Conservation (phyloP, 192 early-diverging fungal species). For the Nowakowskiella sp. region DNA sequence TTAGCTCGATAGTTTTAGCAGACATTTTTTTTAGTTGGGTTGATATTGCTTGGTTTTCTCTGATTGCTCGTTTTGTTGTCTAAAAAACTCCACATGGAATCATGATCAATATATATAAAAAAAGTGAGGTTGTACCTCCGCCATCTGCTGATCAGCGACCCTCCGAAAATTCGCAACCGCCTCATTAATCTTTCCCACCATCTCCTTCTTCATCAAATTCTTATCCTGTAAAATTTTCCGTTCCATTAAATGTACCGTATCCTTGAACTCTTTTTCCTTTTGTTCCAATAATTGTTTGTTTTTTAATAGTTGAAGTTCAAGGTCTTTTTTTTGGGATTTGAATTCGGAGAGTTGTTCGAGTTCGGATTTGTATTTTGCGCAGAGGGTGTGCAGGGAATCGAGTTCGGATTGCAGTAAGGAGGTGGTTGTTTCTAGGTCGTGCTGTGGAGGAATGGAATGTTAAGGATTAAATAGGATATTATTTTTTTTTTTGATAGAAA, state of each 20-base stretch:
- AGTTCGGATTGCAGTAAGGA: constrained; percentile 21
- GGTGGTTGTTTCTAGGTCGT: constrained; percentile 23
- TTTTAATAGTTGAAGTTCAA: constrained; percentile 35
- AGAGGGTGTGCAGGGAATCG: constrained; percentile 26
- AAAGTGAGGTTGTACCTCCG: constrained; percentile 28
- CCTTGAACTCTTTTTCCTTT: constrained; percentile 44
- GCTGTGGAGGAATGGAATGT: not conserved
- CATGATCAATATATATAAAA: constrained; percentile 1
- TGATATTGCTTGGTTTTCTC: constrained; percentile 54
- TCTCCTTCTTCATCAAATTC: constrained; percentile 49
- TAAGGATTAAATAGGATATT: not conserved
- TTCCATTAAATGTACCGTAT: constrained; percentile 47
- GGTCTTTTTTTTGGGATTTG: constrained; percentile 37
- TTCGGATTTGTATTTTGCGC: constrained; percentile 38
- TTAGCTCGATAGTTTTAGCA: constrained; percentile 38
- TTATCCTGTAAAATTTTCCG: constrained; percentile 55
- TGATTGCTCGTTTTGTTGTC: constrained; percentile 55
- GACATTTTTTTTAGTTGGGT: constrained; percentile 53
- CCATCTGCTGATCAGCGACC: constrained; percentile 59
- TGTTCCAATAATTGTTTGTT: constrained; percentile 28
- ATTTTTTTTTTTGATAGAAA: not conserved
- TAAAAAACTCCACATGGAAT: not conserved
- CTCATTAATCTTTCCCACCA: constrained; percentile 55
- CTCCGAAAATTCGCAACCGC: constrained; percentile 46
- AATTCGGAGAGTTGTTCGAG: constrained; percentile 42